phyloP scores from a whole-genome alignment of 179 eudicot genomes.

The Spergularia azorica region DNA sequence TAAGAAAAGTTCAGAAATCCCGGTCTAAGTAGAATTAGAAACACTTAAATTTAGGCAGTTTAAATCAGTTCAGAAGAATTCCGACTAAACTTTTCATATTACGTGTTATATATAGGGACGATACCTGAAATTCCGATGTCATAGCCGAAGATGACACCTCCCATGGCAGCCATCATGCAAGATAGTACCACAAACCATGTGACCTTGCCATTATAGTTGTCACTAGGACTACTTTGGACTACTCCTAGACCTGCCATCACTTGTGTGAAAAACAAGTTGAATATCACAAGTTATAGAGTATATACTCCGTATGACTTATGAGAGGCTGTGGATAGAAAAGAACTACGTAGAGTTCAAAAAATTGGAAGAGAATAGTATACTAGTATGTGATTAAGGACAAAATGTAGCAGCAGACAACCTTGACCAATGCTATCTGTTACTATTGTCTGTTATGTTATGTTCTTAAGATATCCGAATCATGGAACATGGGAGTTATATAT shows the following conservation, averaged over 20 bases:
- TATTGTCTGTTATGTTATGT: background rate
- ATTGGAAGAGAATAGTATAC: background rate
- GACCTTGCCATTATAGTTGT: constrained; percentile 31
- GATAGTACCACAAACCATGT: constrained; percentile 37
- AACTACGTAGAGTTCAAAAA: background rate
- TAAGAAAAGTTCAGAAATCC: too few species aligned
- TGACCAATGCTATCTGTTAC: constrained; percentile 14
- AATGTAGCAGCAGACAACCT: constrained; percentile 24
- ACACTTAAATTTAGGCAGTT: too few species aligned
- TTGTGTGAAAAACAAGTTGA: background rate
- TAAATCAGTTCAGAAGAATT: too few species aligned
- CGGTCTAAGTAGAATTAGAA: background rate
- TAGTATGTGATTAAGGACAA: background rate
- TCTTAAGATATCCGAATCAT: background rate
- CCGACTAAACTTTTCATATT: too few species aligned
- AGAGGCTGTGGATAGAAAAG: background rate
- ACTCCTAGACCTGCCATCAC: constrained; percentile 26
- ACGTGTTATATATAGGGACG: background rate
- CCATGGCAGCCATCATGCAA: constrained; percentile 42
- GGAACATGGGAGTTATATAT: background rate
- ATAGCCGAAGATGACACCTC: constrained; percentile 35
- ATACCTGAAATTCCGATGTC: constrained; percentile 42
- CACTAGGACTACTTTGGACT: constrained; percentile 3
- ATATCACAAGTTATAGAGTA: background rate
- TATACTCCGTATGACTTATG: too few species aligned